Evolutionary conservation across 2,329 filamentous ascomycete species (phyloP), one percentile per base, ranked within the genome.

Genomic region (Monilinia fructigena): DNA sequence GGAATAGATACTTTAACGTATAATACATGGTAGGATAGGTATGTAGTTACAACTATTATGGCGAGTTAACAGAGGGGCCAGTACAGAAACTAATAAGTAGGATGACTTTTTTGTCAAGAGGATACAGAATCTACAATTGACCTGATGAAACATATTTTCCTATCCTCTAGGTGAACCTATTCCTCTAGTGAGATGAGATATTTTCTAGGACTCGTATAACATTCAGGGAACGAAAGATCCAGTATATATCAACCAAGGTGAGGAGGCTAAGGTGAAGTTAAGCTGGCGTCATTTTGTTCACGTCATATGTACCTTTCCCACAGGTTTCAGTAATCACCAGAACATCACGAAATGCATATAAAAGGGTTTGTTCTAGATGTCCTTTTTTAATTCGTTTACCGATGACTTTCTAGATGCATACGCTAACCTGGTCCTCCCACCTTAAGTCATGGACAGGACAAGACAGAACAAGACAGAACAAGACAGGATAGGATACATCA

Each of bases 331-430:
- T 38, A 23, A 26, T 50, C 58, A 50, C n/a, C 8, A 38, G 10
- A 26, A 50, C 14, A 26, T 38, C 28, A 26, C 28, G 6, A 18
- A 1, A 11, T 23, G 10, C 31, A 18, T n/a, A 50, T 10, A 1
- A 14, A 26, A 26, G 1, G 18, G 26, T 12, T 23, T 12, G 38
- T 18, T 31, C 5, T 18, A 26, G n/a, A 23, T 50, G 23, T 50
- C 31, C 14, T 26, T 61, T 48, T 20, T n/a, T n/a, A 16, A 61
- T 38, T 40, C 45, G 40, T 50, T n/a, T 52, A 61, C 31, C 35
- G 47, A 38, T 20, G 14, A 40, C n/a, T 38, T 38, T 61, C 45
- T 61, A 38, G 45, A 61, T 50, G 38, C 11, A 38, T 50, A 12
- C 38, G 20, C n/a, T n/a, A 61, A 12, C 45, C 47, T 12, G 23